Base-by-base conservation (phyloP, 1,284 basidiomycete species). In the Laetiporus sulphureus region DNA sequence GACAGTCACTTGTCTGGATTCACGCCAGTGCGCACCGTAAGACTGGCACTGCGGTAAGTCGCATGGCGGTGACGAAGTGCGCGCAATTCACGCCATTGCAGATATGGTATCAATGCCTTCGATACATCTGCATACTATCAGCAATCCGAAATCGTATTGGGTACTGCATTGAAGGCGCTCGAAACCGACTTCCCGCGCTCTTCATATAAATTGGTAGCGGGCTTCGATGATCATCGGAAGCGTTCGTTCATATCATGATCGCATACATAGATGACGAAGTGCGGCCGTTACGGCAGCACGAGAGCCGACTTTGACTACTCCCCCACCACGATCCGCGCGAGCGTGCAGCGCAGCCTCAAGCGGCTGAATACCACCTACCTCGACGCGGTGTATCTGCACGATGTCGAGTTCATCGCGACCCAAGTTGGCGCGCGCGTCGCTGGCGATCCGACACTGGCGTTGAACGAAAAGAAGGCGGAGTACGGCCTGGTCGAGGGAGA, bases 81-180 rank as follows among this genome's bases (percentile, higher is more conserved):
- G 36, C 20, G 24, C 36, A 5, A 32, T 3, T 23, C 7, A 18
- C 12, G 6, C 4, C 53, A 38, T 40, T 33, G 15, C 41, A 90
- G 89, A 36, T 94, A 93, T 63, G 94, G 93, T 15, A 85, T 98
- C 47, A 75, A 70, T 36, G 87, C 89, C 0, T 91, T 99, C 58
- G 95, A 99, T 60, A 98, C 95, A 1, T 75, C 84, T 12, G 72
- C 84, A 5, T 91, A 83, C 64, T 98, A 99, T 63, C 91, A 91
- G 23, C 79, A 83, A 2, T 96, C 93, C 3, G 94, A 98, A 65
- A 79, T 88, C 46, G 75, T 96, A 1, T 71, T 98, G 15, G 94
- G 94, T 8, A 77, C 84, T 36, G 77, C 78, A 3, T 68, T 94
- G 19, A 64, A 76, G 37, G 68, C 75, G 0, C 65, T 95, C 16